A percentile compares a stretch with the other conserved stretches of the same genome.
phyloP scores from a whole-genome alignment of 1,139 yeast genomes.

The Blastobotrys buckinghamii region DNA sequence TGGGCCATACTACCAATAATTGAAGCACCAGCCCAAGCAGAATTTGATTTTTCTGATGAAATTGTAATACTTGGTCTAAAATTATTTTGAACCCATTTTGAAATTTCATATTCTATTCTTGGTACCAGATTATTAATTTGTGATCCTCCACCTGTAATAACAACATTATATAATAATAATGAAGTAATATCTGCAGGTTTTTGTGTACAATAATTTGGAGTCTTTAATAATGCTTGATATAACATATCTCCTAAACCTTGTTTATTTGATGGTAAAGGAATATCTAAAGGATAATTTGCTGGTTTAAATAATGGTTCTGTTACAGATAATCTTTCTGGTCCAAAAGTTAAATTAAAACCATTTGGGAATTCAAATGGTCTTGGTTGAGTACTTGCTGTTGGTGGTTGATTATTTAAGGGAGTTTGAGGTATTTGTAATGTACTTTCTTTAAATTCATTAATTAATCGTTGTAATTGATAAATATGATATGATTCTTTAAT shows the following conservation, averaged over 20 bases:
- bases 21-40: constrained; percentile 94
- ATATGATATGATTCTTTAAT: constrained; percentile 31
- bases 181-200: constrained; percentile 10
- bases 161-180: constrained; percentile 78
- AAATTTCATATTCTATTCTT: constrained; percentile 67
- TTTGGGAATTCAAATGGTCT: constrained; percentile 83
- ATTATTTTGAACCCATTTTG: constrained; percentile 54
- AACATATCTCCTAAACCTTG: constrained; percentile 68
- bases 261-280: constrained; percentile 23
- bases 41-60: constrained; percentile 81
- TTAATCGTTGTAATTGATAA: constrained; percentile 35
- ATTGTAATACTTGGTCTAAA: constrained; percentile 61
- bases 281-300: constrained; percentile 21
- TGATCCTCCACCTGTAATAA: constrained; percentile 84
- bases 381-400: constrained; percentile 15
- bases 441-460: constrained; percentile 62
- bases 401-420: constrained; percentile 32
- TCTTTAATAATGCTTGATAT: constrained; percentile 29
- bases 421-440: constrained; percentile 46
- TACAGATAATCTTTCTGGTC: constrained; percentile 61
- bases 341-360: constrained; percentile 52
- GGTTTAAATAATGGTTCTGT: constrained; percentile 74
- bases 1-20: constrained; percentile 88
- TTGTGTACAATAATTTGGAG: constrained; percentile 7
- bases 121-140: constrained; percentile 79